Base-by-base conservation (phyloP, 305 asterid genomes). In the Fraxinus albicans region DNA sequence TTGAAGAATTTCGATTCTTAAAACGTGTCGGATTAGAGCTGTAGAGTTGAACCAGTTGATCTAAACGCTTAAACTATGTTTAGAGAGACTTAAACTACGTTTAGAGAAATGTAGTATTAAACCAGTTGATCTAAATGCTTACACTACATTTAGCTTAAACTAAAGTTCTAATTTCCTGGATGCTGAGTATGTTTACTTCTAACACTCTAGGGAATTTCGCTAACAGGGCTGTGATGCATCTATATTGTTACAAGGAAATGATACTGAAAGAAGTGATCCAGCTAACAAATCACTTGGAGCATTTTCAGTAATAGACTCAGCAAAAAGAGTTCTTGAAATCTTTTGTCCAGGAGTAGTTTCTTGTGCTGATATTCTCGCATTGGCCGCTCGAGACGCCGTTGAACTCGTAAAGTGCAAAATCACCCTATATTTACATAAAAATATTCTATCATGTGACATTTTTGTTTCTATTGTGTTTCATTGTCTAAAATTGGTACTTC, bases 221-320 rank as follows among this genome's bases (percentile, higher is more conserved):
- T 75, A 10, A 69, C 84, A 92, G 97, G 98, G 98, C 13, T 94
- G 98, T 79, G 98, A 94, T 87, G 97, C 90, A 79, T 94, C 98
- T 34, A 81, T 94, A 63, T 79, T 94, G 17, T 65, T 93, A 70
- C 92, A 94, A 89, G 98, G 98, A 67, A 90, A 92, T 76, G 88
- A 77, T 38, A 92, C 95, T 0, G 97, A 94, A 83, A 86, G 88
- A 81, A 91, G 89, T 50, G 97, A 93, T 84, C 98, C 98, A 15
- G 97, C 90, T 17, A 93, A 92, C 87, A 76, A 10, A 60, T 91
- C 94, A 50, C 84, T 94, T 6, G 97, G 90, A 58, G 97, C 95
- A 69, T 94, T 91, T 78, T 79, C 90, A n/a, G 94, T 90, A 21
- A 89, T 93, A 40, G 97, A 94, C 35, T 86, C 94, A 2, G 95